Base-by-base conservation (phyloP, 2,329 filamentous ascomycete genomes). In the Ophiostoma piceae region DNA sequence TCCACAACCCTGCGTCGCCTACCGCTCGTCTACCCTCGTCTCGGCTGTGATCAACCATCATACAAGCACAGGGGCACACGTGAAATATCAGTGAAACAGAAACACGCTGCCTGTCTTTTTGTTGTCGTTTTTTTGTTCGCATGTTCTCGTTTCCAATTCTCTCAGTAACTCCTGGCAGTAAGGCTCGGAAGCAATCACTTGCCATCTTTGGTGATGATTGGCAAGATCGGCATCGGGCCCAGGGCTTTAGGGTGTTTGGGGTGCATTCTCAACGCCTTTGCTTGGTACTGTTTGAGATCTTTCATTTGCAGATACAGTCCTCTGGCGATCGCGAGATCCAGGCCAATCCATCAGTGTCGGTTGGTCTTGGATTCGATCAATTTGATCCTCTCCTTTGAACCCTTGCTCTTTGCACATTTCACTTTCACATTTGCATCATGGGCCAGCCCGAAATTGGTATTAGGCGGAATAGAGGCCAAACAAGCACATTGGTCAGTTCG, bases 51-150 rank as follows among this genome's bases (percentile, higher is more conserved):
- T 60, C 54, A 12, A 7, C 54, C 26, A 60, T 22, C 51, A 26
- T 57, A 57, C 51, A n/a, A 57, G 51, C n/a, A 26, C 54, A 60
- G 54, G 54, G 54, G 26, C 54, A 60, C 26, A 60, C 54, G 54
- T 60, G 54, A 60, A 60, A 60, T 60, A 6, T 32, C 54, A 60
- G 6, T 60, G 54, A 16, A 60, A 60, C 54, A 32, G 12, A 65
- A 65, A 39, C 35, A 12, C 22, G 16, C 43, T 47, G 16, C 43
- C 14, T 47, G 43, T 47, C 43, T 1, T 47, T 19, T 47, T 8
- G 14, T 16, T 47, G 19, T n/a, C 32, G 8, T 35, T 35, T 8
- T 35, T 35, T 35, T 35, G 4, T 35, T 29, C 26, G 26, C 26
- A 29, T 35, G 35, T 35, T 35, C 35, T 35, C 35, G 35, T 5